phyloP scores from a whole-genome alignment of 2,329 filamentous ascomycete genomes.

The Pseudopithomyces chartarum region DNA sequence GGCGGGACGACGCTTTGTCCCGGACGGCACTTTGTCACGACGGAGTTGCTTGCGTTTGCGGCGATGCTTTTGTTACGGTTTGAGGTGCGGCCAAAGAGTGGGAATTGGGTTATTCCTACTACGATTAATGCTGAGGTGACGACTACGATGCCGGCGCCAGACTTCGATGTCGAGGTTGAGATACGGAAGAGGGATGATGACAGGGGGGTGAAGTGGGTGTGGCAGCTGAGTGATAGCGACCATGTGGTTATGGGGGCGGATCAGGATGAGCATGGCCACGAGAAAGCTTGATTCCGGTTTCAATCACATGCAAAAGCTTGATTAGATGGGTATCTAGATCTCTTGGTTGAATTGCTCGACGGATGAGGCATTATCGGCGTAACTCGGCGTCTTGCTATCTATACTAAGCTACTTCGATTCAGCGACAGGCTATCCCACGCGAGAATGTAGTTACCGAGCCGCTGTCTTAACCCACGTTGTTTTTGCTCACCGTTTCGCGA shows the following conservation, averaged over 20 bases:
- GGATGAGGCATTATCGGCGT: neutral
- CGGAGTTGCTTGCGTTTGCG: slow-evolving; percentile 31
- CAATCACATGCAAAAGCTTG: too few species aligned
- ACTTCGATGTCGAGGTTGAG: slow-evolving; percentile 18
- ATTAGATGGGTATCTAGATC: too few species aligned
- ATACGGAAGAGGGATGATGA: slow-evolving; percentile 9
- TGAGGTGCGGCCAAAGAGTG: slow-evolving; percentile 25
- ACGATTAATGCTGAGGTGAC: slow-evolving; percentile 15
- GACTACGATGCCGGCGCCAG: slow-evolving; percentile 13
- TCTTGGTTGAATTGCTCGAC: too few species aligned
- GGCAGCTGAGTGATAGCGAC: slow-evolving; percentile 9
- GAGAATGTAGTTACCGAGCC: neutral
- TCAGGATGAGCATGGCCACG: slow-evolving; percentile 2
- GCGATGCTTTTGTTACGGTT: slow-evolving; percentile 34
- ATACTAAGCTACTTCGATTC: neutral
- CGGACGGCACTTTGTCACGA: slow-evolving; percentile 40
- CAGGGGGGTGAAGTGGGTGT: slow-evolving; percentile 10
- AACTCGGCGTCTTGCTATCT: neutral
- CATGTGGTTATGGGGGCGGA: slow-evolving; percentile 1
- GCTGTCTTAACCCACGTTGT: neutral
- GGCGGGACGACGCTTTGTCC: slow-evolving; percentile 38
- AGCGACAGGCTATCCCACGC: neutral
- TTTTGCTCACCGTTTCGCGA: neutral
- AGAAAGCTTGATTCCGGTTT: neutral
- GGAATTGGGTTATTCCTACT: slow-evolving; percentile 14